Percentiles rank a stretch among this genome's conserved stretches.
These are phyloP conservation scores for Phytopythium delawarense DNA, from an alignment of 352 stramenopile species.

Conservation along the genomic window DNA sequence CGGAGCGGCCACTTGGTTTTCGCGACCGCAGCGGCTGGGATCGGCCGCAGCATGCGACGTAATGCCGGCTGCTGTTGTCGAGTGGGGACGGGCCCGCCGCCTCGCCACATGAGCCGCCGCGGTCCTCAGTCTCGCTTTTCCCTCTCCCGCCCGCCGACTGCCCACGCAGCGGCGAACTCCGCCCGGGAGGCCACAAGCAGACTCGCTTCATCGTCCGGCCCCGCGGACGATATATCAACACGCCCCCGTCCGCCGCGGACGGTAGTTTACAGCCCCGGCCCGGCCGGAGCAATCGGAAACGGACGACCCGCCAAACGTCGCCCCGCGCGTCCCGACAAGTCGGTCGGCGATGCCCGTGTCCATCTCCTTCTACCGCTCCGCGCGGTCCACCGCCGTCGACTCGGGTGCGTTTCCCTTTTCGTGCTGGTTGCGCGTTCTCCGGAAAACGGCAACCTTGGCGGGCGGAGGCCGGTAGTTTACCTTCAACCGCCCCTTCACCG, in stretches of 20 bases:
- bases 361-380: conserved; percentile 40
- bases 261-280: neutral
- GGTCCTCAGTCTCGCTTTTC: neutral
- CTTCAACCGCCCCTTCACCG: neutral
- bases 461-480: neutral
- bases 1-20: neutral
- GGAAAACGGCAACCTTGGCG: conserved; percentile 15
- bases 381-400: neutral
- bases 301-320: neutral
- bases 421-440: neutral
- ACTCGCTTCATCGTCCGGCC: neutral
- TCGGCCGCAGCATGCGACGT: neutral
- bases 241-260: neutral
- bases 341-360: conserved; percentile 28
- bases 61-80: neutral
- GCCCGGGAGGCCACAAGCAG: neutral
- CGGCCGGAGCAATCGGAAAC: neutral
- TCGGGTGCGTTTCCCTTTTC: conserved; percentile 5
- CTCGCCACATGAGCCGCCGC: neutral
- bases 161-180: neutral
- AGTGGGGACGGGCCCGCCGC: neutral
- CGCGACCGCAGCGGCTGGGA: neutral
- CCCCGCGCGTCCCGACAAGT: neutral
- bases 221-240: neutral
- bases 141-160: neutral